These are phyloP conservation scores for Earliella scabrosa DNA, from an alignment of 1,284 basidiomycete genomes.

Conservation along the genomic window DNA sequence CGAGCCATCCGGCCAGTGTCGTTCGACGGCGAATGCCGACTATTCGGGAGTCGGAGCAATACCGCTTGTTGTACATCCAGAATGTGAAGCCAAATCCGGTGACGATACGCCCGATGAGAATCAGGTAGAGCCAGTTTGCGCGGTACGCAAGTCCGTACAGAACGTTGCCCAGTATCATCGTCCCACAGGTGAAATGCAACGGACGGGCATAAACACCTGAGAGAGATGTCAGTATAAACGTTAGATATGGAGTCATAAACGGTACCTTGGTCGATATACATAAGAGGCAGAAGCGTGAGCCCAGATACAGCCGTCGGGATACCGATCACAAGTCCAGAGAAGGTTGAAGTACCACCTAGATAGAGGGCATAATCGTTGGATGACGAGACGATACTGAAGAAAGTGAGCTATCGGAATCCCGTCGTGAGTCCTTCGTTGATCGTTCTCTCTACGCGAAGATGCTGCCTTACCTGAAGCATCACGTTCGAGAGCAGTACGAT, in stretches of 20 bases:
- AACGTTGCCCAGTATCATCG: slow-evolving; percentile 47
- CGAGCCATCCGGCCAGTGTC: slow-evolving; percentile 64
- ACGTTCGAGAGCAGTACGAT: slow-evolving; percentile 49
- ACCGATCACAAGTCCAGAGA: slow-evolving; percentile 71
- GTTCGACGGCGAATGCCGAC: slow-evolving; percentile 69
- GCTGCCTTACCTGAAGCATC: slow-evolving; percentile 46
- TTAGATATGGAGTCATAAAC: background rate
- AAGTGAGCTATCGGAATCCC: slow-evolving; percentile 51
- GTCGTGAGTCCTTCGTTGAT: background rate
- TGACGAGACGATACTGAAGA: slow-evolving; percentile 72
- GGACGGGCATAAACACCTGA: slow-evolving; percentile 56
- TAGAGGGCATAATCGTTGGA: slow-evolving; percentile 64
- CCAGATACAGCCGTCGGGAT: slow-evolving; percentile 67
- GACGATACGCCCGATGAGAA: slow-evolving; percentile 51
- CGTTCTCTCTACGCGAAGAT: background rate
- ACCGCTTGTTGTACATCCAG: slow-evolving; percentile 61
- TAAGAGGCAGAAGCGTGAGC: slow-evolving; percentile 60
- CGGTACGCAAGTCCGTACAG: slow-evolving; percentile 51
- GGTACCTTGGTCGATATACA: slow-evolving; percentile 58
- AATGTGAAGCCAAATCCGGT: slow-evolving; percentile 51
- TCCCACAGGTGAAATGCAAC: slow-evolving; percentile 46
- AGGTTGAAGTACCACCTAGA: slow-evolving; percentile 66
- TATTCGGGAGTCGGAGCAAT: slow-evolving; percentile 67
- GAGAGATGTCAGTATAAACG: background rate
- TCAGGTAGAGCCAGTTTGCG: slow-evolving; percentile 51